Percentiles rank a stretch among this genome's conserved stretches.
phyloP scores from a whole-genome alignment of 306 rosid species.

The Sicyos baderoa region DNA sequence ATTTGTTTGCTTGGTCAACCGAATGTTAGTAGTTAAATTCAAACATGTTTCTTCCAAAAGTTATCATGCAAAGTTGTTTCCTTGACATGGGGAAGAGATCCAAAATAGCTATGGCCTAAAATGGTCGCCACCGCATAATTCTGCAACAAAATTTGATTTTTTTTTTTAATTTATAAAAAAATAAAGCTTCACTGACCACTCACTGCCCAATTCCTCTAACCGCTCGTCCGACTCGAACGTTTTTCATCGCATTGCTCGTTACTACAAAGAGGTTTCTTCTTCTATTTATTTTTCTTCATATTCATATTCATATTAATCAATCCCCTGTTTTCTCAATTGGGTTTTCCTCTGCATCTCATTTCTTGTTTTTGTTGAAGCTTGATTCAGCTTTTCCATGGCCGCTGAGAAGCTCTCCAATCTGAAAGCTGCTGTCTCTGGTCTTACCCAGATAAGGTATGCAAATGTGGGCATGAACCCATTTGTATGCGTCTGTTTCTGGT shows the following conservation, averaged over 20 bases:
- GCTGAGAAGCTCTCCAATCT: conserved; percentile 47
- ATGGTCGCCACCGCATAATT: no score
- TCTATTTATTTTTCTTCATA: background rate
- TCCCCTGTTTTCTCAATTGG: background rate
- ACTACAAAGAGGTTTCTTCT: background rate
- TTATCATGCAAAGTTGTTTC: no score
- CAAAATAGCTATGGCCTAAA: no score
- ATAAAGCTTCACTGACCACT: no score
- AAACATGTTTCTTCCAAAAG: no score
- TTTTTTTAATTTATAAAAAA: no score
- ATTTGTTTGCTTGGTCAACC: no score
- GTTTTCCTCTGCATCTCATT: background rate
- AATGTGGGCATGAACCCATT: background rate
- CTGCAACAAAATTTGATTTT: no score
- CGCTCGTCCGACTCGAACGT: background rate
- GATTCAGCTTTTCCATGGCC: conserved; percentile 36
- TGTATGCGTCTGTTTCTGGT: background rate
- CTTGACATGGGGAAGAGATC: no score
- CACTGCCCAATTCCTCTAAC: background rate
- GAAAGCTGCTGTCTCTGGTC: conserved; percentile 53
- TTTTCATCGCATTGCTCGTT: background rate
- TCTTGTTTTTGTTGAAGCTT: conserved; percentile 18
- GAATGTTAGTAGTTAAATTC: no score
- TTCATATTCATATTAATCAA: background rate
- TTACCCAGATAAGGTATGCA: conserved; percentile 66